Base-by-base conservation (phyloP, 805 yeast species). In the Kuraishia capsulata region DNA sequence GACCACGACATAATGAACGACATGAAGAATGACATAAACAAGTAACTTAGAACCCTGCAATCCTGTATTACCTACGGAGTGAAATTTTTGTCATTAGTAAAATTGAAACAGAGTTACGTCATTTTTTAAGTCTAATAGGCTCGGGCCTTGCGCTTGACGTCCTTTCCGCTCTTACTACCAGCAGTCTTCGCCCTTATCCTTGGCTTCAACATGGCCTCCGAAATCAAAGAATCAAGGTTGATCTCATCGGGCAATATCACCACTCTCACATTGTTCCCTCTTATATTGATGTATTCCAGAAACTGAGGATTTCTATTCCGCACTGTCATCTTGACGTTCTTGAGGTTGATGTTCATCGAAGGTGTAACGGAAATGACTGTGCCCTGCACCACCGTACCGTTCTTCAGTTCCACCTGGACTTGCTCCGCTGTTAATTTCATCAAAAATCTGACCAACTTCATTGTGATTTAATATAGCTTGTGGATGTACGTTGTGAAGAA, bases 261-360 rank as follows among this genome's bases (percentile, higher is more conserved):
- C 56, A 82, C 79, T 46, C 97, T 73, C 25, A 89, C 81, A 39
- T 85, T 90, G 59, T 80, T 89, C 2, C 97, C 97, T 51, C 97
- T 71, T 24, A 90, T 73, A 50, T 83, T 87, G 51, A 89, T 81
- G 56, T 73, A 83, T 49, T 86, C 94, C 47, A 88, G 62, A 10
- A 72, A 59, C 30, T 77, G 70, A 1, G 94, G 82, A 39, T 77
- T 84, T 40, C 84, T 76, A 53, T 78, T 71, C 39, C 72, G 75
- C 33, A 83, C 70, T 2, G 89, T 78, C 72, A 90, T 77, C 48
- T 80, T 83, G 35, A 85, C 90, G 46, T 82, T 83, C 49, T 82
- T 78, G 44, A 89, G 59, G 4, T 86, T 77, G 33, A 89, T 78
- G 59, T 89, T 89, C 97, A 89, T 89, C 44, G 83, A 73, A 20